These are phyloP conservation scores for Penicillium digitatum DNA, from an alignment of 2,329 filamentous ascomycete genomes.

Conservation along the genomic window DNA sequence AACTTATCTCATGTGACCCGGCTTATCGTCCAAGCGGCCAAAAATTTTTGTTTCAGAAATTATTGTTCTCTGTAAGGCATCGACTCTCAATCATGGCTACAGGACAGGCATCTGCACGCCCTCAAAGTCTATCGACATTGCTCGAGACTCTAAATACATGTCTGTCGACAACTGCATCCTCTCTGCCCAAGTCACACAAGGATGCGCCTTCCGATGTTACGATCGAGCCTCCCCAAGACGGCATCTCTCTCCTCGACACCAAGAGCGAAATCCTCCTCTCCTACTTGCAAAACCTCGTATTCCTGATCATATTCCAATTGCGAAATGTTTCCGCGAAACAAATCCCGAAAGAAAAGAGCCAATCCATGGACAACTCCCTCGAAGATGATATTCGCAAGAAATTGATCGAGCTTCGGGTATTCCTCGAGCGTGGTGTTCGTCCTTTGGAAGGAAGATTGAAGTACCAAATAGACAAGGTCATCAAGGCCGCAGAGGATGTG, in stretches of 20 bases:
- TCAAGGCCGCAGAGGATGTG: slow-evolving; percentile 69
- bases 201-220: slow-evolving; percentile 57
- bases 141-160: slow-evolving; percentile 36
- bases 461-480: slow-evolving; percentile 93
- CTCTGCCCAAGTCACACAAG: slow-evolving; percentile 33
- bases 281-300: slow-evolving; percentile 91
- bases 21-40: slow-evolving; percentile 12
- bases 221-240: slow-evolving; percentile 71
- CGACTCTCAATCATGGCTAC: slow-evolving; percentile 23
- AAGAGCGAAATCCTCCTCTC: slow-evolving; percentile 97
- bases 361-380: slow-evolving; percentile 39
- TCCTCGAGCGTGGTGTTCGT: slow-evolving; percentile 85
- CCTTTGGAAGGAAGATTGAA: slow-evolving; percentile 86
- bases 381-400: slow-evolving; percentile 73
- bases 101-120: slow-evolving; percentile 21
- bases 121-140: slow-evolving; percentile 28
- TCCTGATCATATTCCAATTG: slow-evolving; percentile 77
- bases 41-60: slow-evolving; percentile 7
- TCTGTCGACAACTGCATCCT: slow-evolving; percentile 33
- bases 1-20: slow-evolving; percentile 1
- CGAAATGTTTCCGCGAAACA: slow-evolving; percentile 49
- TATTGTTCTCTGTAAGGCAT: background rate
- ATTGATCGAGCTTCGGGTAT: slow-evolving; percentile 85
- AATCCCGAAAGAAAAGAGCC: slow-evolving; percentile 31
- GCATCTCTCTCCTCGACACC: slow-evolving; percentile 88